Base-by-base conservation (phyloP, 306 rosid genomes). In the Prunus mume region DNA sequence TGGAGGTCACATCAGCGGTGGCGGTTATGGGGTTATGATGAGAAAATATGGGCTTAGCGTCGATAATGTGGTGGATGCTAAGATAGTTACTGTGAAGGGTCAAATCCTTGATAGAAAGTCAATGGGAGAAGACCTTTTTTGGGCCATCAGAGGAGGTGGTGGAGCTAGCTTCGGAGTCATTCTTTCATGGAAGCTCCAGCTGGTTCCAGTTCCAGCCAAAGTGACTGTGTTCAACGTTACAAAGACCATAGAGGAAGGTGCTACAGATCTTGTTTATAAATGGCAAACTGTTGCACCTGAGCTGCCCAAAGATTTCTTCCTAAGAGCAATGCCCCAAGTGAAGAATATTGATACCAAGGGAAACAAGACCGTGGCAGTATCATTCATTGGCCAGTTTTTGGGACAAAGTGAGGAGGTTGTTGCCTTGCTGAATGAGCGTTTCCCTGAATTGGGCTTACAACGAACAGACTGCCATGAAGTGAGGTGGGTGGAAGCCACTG, bases 141-240 rank as follows among this genome's bases (percentile, higher is more conserved):
- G 94, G 97, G 92, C 97, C 0, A 89, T 91, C 65, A 84, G 91
- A 78, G 94, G 97, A 18, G 92, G 97, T 4, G 94, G 97, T 2
- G 94, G 90, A 12, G 94, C 87, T 0, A 87, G 91, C 73, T 86
- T 89, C 68, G 94, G 92, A 7, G 71, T 89, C 19, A 85, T 88
- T 56, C 82, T 89, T 3, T 78, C 86, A 73, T 93, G 96, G 96
- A 91, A 87, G 76, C 80, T 90, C 56, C 85, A 83, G 41, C 56
- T 93, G 2, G 92, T 86, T 75, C 83, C 65, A 13, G 91, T 90
- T 2, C 97, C 96, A 1, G 2, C 82, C 12, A 84, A 76, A 2
- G 92, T 90, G 68, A 92, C 93, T 8, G 88, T 86, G 14, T 90
- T 90, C 64, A 71, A 76, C 1, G 76, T 85, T 2, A 67, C 83